phyloP scores from a whole-genome alignment of 495 filamentous ascomycete genomes.

The Bathelium albidoporum region DNA sequence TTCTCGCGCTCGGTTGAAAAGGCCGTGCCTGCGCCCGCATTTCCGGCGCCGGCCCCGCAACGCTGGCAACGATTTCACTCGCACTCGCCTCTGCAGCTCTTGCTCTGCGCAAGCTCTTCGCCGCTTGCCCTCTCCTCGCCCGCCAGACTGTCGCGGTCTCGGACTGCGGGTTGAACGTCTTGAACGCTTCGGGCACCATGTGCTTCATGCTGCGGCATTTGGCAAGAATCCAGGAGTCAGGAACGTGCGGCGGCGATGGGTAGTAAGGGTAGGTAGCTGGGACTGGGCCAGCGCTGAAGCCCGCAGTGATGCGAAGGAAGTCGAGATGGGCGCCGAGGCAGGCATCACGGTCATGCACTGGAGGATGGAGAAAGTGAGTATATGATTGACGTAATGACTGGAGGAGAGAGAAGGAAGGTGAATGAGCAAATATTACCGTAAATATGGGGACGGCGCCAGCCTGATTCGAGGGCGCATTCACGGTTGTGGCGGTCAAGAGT shows the following conservation, averaged over 20 bases:
- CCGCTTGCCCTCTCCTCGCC: neutral
- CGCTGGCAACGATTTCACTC: too few species aligned
- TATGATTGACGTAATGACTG: neutral
- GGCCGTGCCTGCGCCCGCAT: too few species aligned
- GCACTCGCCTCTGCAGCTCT: too few species aligned
- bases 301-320: neutral
- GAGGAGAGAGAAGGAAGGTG: neutral
- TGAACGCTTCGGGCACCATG: conserved; percentile 8
- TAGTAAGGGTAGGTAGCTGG: neutral
- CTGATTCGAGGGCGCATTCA: neutral
- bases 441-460: neutral
- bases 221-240: neutral
- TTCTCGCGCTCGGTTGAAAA: neutral
- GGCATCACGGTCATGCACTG: neutral
- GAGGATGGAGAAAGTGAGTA: neutral
- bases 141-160: too few species aligned
- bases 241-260: neutral
- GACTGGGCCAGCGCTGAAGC: neutral
- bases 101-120: too few species aligned
- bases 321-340: neutral
- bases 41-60: too few species aligned
- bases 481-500: neutral
- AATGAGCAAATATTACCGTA: neutral
- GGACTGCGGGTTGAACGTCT: neutral
- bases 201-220: too few species aligned